Percentiles rank a stretch among this genome's conserved stretches.
Conservation (phyloP, 1,284 basidiomycete species). For the Tranzscheliella williamsii region DNA sequence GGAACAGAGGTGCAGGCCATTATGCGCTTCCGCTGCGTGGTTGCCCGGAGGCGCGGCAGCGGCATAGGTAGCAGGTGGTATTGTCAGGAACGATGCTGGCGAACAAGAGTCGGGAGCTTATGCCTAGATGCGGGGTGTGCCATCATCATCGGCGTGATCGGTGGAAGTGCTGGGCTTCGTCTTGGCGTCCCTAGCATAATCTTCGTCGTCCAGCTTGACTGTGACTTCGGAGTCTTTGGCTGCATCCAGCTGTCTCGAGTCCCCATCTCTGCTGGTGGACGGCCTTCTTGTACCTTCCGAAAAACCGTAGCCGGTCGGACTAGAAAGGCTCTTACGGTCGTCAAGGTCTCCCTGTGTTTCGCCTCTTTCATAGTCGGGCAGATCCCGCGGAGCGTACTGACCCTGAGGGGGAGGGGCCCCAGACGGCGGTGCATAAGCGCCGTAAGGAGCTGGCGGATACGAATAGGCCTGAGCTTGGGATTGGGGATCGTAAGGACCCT, state of each 20-base stretch:
- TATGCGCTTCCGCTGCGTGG: too few species aligned
- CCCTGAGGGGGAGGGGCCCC: slow-evolving; percentile 12
- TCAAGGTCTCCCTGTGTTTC: slow-evolving; percentile 30
- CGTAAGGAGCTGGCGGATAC: slow-evolving; percentile 33
- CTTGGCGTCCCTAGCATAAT: background rate
- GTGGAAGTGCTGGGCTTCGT: slow-evolving; percentile 9
- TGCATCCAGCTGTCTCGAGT: slow-evolving; percentile 22
- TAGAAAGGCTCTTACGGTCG: slow-evolving; percentile 31
- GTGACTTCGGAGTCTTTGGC: slow-evolving; percentile 35
- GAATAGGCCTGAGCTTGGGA: slow-evolving; percentile 26
- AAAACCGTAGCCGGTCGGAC: slow-evolving; percentile 15
- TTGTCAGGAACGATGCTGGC: too few species aligned
- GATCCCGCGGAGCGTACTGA: slow-evolving; percentile 8
- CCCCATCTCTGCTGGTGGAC: slow-evolving; percentile 17
- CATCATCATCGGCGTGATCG: slow-evolving; percentile 22
- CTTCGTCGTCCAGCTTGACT: slow-evolving; percentile 21
- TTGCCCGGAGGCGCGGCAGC: too few species aligned
- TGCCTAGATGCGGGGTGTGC: slow-evolving; percentile 30
- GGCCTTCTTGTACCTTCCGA: slow-evolving; percentile 10
- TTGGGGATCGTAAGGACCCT: slow-evolving; percentile 34
- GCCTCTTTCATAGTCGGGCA: slow-evolving; percentile 31
- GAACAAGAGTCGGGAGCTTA: too few species aligned
- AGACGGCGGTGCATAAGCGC: slow-evolving; percentile 17
- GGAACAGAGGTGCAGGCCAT: too few species aligned
- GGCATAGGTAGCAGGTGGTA: too few species aligned